phyloP scores from a whole-genome alignment of 768 basidiomycete species.

The Mycena epipterygia region DNA sequence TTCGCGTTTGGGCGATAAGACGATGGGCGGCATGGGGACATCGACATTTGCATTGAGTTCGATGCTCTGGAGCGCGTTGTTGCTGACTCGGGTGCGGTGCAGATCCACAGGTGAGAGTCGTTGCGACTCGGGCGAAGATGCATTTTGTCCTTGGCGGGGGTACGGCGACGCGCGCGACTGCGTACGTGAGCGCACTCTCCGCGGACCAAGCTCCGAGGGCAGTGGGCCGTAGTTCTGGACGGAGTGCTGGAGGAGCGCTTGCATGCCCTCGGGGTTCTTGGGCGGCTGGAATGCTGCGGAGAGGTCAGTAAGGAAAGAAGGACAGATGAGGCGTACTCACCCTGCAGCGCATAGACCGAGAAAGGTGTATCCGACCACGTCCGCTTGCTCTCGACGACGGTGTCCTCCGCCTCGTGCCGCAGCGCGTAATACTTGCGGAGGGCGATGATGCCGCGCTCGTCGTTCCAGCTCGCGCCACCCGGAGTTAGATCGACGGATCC shows the following conservation, averaged over 20 bases:
- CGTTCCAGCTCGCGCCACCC: constrained; percentile 68
- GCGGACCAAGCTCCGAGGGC: constrained; percentile 77
- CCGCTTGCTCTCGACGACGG: constrained; percentile 75
- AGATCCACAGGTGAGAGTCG: constrained; percentile 43
- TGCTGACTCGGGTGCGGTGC: constrained; percentile 32
- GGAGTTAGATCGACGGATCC: constrained; percentile 60
- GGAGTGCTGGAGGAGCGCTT: constrained; percentile 80
- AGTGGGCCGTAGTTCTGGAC: constrained; percentile 79
- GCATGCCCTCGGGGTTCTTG: constrained; percentile 73
- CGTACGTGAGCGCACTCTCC: constrained; percentile 74
- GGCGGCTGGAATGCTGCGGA: constrained; percentile 79
- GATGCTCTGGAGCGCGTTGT: constrained; percentile 57
- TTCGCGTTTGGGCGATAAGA: constrained; percentile 61
- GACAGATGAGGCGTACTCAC: constrained; percentile 57
- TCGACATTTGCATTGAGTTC: constrained; percentile 57
- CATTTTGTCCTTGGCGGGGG: constrained; percentile 62
- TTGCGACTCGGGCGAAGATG: constrained; percentile 54
- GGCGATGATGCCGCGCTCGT: constrained; percentile 75
- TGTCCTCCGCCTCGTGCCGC: constrained; percentile 74
- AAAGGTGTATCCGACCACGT: constrained; percentile 80
- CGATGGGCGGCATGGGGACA: constrained; percentile 49
- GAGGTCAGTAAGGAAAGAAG: constrained; percentile 23
- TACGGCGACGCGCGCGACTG: constrained; percentile 83
- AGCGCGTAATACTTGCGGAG: constrained; percentile 79
- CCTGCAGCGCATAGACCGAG: constrained; percentile 79